Evolutionary conservation across 106 monocot species (phyloP), one percentile per base, ranked within the genome.

Genomic region (Narthecium ossifragum): DNA sequence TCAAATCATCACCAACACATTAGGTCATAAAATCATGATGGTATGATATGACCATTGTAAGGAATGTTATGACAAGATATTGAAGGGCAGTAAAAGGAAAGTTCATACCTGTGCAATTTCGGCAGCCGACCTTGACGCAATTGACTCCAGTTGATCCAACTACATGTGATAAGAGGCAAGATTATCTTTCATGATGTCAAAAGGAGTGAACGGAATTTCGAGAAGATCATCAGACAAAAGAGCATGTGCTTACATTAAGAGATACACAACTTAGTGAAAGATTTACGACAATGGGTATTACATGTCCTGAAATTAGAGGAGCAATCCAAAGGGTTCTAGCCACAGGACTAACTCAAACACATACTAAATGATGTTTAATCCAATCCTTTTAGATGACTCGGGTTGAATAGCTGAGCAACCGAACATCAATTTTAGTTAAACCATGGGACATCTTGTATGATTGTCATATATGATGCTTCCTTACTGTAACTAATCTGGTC

Each of bases 61-160:
- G n/a, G n/a, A n/a, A n/a, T n/a, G n/a, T n/a, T n/a, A n/a, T n/a
- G n/a, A n/a, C n/a, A n/a, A n/a, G n/a, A n/a, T n/a, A n/a, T n/a
- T n/a, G n/a, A n/a, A n/a, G n/a, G 2, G 26, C 8, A 30, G 14
- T 34, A 48, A 11, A 31, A 20, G 48, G 12, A 37, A 8, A n/a
- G 6, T 54, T 20, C 40, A 31, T 55, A 75, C 75, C 69, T 75
- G 60, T 12, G 53, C 1, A 59, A 49, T 34, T 60, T 76, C 70
- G 13, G 29, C 37, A 25, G 48, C 21, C 20, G 63, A 51, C 25
- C 22, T 2, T 26, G 33, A 32, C 15, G 55, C 14, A 36, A 26
- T 21, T 34, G 41, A 32, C 18, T 75, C 74, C 36, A 62, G 29
- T 66, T 66, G 70, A 57, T 80, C 80, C 12, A 70, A 29, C 75